phyloP scores from a whole-genome alignment of 805 yeast species.

The Jamesozyma hellenica region DNA sequence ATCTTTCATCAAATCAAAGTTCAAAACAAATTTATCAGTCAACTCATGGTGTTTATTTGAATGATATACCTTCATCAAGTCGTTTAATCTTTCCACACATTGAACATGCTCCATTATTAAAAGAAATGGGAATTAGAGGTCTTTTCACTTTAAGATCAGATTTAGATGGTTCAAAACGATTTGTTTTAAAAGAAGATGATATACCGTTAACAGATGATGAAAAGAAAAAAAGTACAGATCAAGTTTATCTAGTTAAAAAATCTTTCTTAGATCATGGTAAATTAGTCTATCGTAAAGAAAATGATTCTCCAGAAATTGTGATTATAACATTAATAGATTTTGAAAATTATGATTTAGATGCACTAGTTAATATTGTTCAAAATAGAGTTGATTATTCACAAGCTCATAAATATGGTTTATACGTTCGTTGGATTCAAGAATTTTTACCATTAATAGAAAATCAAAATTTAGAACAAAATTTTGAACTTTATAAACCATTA shows the following conservation, averaged over 20 bases:
- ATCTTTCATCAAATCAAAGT: slow-evolving; percentile 2
- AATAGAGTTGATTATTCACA: slow-evolving; percentile 86
- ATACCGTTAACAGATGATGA: slow-evolving; percentile 33
- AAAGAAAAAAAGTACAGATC: slow-evolving; percentile 26
- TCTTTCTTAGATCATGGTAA: slow-evolving; percentile 59
- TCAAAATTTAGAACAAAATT: slow-evolving; percentile 27
- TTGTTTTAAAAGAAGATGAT: slow-evolving; percentile 31
- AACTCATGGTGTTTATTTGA: slow-evolving; percentile 36
- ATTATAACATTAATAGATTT: slow-evolving; percentile 74
- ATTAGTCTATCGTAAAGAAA: slow-evolving; percentile 32
- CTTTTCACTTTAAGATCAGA: slow-evolving; percentile 42
- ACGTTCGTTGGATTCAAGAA: slow-evolving; percentile 78
- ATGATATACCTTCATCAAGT: slow-evolving; percentile 40
- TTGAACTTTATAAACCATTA: slow-evolving; percentile 22
- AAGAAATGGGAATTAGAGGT: slow-evolving; percentile 44
- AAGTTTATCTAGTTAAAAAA: slow-evolving; percentile 38
- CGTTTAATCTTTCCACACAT: slow-evolving; percentile 63
- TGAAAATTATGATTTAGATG: slow-evolving; percentile 48
- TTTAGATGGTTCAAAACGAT: slow-evolving; percentile 34
- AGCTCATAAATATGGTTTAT: slow-evolving; percentile 69
- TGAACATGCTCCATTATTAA: slow-evolving; percentile 54
- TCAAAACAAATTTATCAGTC: slow-evolving; percentile 16
- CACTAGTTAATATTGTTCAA: slow-evolving; percentile 62
- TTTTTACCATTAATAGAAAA: slow-evolving; percentile 52
- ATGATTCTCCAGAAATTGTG: slow-evolving; percentile 49